Evolutionary conservation across 2,329 filamentous ascomycete species (phyloP), one percentile per base, ranked within the genome.

Genomic region (Xylariales sp.): DNA sequence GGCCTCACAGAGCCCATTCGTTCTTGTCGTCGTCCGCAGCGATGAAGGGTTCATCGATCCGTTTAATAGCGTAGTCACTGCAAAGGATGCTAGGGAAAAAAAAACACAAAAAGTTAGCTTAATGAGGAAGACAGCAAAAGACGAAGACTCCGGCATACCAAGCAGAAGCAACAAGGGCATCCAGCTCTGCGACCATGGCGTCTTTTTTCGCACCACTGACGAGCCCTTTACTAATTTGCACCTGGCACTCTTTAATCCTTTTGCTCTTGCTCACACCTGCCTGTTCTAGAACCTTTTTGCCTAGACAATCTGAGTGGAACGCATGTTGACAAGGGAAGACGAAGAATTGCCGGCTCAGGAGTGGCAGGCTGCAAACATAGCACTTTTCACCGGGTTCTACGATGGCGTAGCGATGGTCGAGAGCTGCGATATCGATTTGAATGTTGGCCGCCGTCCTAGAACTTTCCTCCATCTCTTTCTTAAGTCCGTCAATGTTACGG

Each of bases 301-400:
- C 91, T 33, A 98, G 66, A 59, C 93, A 98, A 58, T 98, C 93
- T 29, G 87, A 91, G 61, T 98, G 93, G 56, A 98, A 98, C 4
- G 90, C 87, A 63, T 98, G 93, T 67, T 98, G 93, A 61, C 93
- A 98, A 0, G 93, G 93, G 50, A 98, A 98, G 14, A 98, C 93
- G 51, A 97, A 98, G 64, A 98, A 98, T 53, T 96, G 90, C 38
- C 90, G 70, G 55, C 86, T 90, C 13, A 98, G 72, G 38, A 98
- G 66, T 8, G 93, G 93, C 40, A 97, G 65, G 0, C 82, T 79
- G 56, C 93, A 98, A 3, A 85, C 79, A 65, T 91, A 94, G 62
- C 93, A 98, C 57, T 88, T 83, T 69, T 98, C 93, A 0, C 93
- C 93, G 0, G 93, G 91, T 58, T 96, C 90, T 6, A 98, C 93